These are phyloP conservation scores for Lipomyces mesembrius DNA, from an alignment of 805 yeast genomes.

Conservation along the genomic window DNA sequence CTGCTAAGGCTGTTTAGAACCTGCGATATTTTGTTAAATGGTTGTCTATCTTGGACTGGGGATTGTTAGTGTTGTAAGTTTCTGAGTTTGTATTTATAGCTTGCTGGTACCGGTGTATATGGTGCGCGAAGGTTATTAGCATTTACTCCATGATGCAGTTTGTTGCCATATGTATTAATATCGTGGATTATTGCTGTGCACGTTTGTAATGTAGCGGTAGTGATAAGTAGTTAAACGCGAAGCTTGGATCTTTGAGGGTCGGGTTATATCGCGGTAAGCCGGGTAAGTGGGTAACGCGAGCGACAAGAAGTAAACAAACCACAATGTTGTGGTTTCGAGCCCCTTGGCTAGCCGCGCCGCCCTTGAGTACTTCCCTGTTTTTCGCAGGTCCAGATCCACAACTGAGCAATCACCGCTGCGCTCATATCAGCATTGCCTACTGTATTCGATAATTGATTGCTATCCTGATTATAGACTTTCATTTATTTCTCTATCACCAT, in stretches of 20 bases:
- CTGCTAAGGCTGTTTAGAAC: constrained; percentile 1
- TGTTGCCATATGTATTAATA: not conserved
- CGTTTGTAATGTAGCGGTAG: too few species aligned
- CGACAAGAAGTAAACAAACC: constrained; percentile 33
- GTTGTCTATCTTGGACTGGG: not conserved
- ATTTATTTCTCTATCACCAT: constrained; percentile 12
- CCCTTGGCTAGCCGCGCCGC: constrained; percentile 26
- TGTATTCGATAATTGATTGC: constrained; percentile 2
- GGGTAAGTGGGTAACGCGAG: constrained; percentile 19
- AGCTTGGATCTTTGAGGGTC: too few species aligned
- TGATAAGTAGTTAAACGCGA: too few species aligned
- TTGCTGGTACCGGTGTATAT: not conserved
- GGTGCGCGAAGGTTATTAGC: not conserved
- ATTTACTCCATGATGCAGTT: not conserved
- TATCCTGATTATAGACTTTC: not conserved
- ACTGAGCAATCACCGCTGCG: constrained; percentile 5
- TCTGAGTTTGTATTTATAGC: not conserved
- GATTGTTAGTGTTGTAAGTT: not conserved
- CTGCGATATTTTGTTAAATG: not conserved
- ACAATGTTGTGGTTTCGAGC: constrained; percentile 10
- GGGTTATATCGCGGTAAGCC: not conserved
- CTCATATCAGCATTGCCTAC: not conserved
- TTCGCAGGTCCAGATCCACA: not conserved
- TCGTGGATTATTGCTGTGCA: not conserved
- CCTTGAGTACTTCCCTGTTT: not conserved